phyloP scores from a whole-genome alignment of 345 rosid species.

The Toxicodendron radicans region DNA sequence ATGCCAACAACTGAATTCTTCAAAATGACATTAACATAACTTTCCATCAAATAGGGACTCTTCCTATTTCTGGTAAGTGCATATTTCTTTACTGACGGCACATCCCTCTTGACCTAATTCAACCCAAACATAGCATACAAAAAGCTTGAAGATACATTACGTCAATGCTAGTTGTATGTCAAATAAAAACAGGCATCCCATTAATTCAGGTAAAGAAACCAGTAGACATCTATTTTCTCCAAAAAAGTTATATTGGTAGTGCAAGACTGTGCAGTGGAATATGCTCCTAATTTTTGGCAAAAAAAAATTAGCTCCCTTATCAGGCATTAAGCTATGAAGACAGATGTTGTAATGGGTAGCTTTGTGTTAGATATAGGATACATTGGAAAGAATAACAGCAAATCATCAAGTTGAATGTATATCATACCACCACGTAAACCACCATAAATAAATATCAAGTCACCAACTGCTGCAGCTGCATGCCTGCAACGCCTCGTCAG shows the following conservation, averaged over 20 bases:
- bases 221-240: background rate
- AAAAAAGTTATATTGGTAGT: background rate
- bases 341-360: background rate
- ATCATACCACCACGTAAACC: slow-evolving; percentile 97
- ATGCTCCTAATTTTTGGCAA: background rate
- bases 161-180: background rate
- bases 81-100: background rate
- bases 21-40: background rate
- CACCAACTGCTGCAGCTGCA: slow-evolving; percentile 98
- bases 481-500: slow-evolving; percentile 98
- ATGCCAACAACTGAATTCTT: background rate
- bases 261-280: background rate
- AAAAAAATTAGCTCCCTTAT: background rate
- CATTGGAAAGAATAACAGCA: background rate
- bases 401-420: slow-evolving; percentile 8
- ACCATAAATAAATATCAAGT: slow-evolving; percentile 90
- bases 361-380: background rate
- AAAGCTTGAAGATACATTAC: background rate
- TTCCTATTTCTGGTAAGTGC: background rate
- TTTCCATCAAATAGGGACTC: background rate
- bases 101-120: background rate
- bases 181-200: background rate
- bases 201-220: background rate
- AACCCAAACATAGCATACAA: background rate
- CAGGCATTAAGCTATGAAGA: background rate